A percentile compares a stretch with the other conserved stretches of the same genome.
These are phyloP conservation scores for Auriscalpium microsporum DNA, from an alignment of 768 basidiomycete genomes.

Conservation along the genomic window DNA sequence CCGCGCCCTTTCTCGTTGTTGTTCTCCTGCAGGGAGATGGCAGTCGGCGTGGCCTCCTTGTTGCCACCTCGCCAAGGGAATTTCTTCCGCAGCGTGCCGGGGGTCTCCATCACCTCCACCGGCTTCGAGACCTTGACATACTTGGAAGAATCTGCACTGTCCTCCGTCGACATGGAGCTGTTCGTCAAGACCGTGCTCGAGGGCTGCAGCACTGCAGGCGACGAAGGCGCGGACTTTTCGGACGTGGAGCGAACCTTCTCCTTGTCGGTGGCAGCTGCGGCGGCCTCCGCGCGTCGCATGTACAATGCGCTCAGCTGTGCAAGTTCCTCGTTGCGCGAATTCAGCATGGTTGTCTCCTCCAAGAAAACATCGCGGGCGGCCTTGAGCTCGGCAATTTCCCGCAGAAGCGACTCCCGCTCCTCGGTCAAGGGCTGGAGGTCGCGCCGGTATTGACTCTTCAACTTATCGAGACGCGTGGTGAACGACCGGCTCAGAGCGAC, in stretches of 20 bases:
- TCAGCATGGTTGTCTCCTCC: slow-evolving; percentile 87
- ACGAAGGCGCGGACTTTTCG: slow-evolving; percentile 1
- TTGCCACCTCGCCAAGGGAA: slow-evolving; percentile 51
- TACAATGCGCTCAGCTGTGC: slow-evolving; percentile 83
- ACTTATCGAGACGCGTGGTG: slow-evolving; percentile 74
- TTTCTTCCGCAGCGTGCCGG: slow-evolving; percentile 28
- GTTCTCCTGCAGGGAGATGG: slow-evolving; percentile 16
- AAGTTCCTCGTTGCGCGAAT: slow-evolving; percentile 87
- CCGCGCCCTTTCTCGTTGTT: slow-evolving; percentile 17
- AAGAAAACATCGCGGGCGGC: slow-evolving; percentile 79
- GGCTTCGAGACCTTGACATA: slow-evolving; percentile 29
- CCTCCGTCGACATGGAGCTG: slow-evolving; percentile 32
- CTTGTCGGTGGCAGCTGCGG: slow-evolving; percentile 3
- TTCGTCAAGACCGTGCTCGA: slow-evolving; percentile 5
- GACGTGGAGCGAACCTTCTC: slow-evolving; percentile 3
- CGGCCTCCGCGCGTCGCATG: slow-evolving; percentile 61
- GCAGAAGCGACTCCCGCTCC: slow-evolving; percentile 66
- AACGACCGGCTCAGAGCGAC: slow-evolving; percentile 50
- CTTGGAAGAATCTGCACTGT: slow-evolving; percentile 33
- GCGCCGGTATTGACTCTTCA: slow-evolving; percentile 81
- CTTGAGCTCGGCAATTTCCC: slow-evolving; percentile 83
- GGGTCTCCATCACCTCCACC: slow-evolving; percentile 31
- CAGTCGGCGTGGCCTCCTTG: slow-evolving; percentile 57
- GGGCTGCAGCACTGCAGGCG: neutral
- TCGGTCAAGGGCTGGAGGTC: slow-evolving; percentile 80